Base-by-base conservation (phyloP, 2,329 filamentous ascomycete species). In the Aspergillus clavatus region DNA sequence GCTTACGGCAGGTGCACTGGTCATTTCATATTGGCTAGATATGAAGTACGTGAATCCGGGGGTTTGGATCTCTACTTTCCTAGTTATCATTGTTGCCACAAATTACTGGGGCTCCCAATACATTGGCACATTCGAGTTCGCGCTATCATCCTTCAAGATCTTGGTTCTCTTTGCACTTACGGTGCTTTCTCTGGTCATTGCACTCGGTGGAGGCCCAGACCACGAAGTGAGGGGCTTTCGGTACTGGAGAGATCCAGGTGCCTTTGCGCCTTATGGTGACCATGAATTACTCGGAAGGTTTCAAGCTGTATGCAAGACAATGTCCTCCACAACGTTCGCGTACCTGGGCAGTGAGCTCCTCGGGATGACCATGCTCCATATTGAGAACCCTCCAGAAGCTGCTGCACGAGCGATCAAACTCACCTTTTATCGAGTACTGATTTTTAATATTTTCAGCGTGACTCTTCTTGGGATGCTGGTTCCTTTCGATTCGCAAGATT, bases 271-370 rank as follows among this genome's bases (percentile, higher is more conserved):
- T 3, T 71, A 72, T 44, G 63, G 71, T 18, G 53, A 55, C 3
- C 56, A 61, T 0, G 72, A 70, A 3, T 46, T 62, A 39, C 50
- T 69, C 21, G 79, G 78, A 22, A 70, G 72, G 41, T 81, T 84
- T 61, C 65, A 80, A 26, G 76, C 72, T n/a, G 78, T 84, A 61
- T 86, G 83, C 79, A 79, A 76, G 12, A 82, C 81, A 38, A 79
- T 89, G 49, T 81, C 87, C 55, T 87, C 82, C 31, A 85, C 86
- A 2, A 85, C 84, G 3, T 89, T 89, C 54, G 86, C 86, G 41
- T 90, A 87, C 60, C 75, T 89, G 5, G 86, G 84, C 45, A 86
- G 84, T 8, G 86, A 89, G 62, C 73, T 88, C 19, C 82, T 88
- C 40, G 85, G 84, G 68, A 83, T 89, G 18, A 87, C 84, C 0